Evolutionary conservation across 2,329 filamentous ascomycete species (phyloP), one percentile per base, ranked within the genome.

Genomic region (Pseudogymnoascus sp.): DNA sequence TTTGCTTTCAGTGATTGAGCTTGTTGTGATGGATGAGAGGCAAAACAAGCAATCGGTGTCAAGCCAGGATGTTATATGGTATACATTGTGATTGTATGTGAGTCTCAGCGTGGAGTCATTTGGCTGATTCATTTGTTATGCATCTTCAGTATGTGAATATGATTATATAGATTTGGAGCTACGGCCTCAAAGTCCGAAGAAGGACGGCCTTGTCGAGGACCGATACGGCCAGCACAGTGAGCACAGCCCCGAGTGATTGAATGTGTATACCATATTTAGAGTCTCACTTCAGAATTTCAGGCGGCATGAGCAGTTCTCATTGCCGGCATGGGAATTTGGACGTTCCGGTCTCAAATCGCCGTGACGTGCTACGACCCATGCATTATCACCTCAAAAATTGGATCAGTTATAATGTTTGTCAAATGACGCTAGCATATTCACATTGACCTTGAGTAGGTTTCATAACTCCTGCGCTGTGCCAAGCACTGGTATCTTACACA

Each of bases 401-500:
- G 22, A 50, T 6, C 22, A 6, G 14, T 6, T 50, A 30, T 30
- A 30, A 7, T 50, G 22, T 25, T 47, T 11, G 39, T 22, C 2
- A 2, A 7, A 50, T 30, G 43, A 15, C 8, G 22, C 15, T 53
- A 53, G 33, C 33, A 53, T 12, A 53, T 53, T 53, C 28, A 53
- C 9, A 53, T 9, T 20, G 25, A 28, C 47, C 47, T 33, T 15
- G 6, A 4, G 28, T 33, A 18, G 47, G 15, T n/a, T 33, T 43
- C 39, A 53, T 53, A 53, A 53, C 47, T 28, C 47, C 47, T 28
- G 47, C 47, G 25, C 47, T 53, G 18, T 33, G 47, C 28, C 28
- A 20, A 53, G 47, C 47, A 18, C 9, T 53, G 47, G 47, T 53
- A 53, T 53, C 25, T 53, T 53, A 33, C 6, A 53, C 47, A 53